Percentiles rank a stretch among this genome's conserved stretches.
phyloP scores from a whole-genome alignment of 495 filamentous ascomycete species.

The Pyronema domesticum region DNA sequence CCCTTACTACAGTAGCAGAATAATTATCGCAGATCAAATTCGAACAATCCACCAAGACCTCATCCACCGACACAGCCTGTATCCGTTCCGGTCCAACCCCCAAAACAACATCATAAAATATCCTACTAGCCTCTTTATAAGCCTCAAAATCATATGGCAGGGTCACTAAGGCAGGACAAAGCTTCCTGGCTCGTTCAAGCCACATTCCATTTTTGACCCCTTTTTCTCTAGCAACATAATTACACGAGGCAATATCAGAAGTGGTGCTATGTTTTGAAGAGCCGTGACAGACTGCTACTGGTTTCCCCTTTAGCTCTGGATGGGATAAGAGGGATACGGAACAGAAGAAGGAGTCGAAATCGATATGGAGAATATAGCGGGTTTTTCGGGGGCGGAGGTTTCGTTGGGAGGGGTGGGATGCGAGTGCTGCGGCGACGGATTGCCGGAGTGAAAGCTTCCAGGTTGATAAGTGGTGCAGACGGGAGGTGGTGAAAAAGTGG shows the following conservation, averaged over 20 bases:
- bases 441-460: constrained; percentile 83
- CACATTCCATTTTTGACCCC: constrained; percentile 97
- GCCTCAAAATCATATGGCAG: constrained; percentile 84
- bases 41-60: constrained; percentile 35
- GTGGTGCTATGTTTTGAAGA: constrained; percentile 41
- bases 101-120: constrained; percentile 76
- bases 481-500: constrained; percentile 83
- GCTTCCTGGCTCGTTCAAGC: constrained; percentile 75
- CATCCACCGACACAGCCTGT: constrained; percentile 93
- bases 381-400: not conserved
- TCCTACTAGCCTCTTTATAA: constrained; percentile 79
- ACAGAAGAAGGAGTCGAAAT: constrained; percentile 96
- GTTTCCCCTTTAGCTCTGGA: constrained; percentile 62
- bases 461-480: constrained; percentile 72
- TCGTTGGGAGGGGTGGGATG: not conserved
- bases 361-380: constrained; percentile 81
- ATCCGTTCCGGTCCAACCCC: constrained; percentile 41
- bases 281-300: constrained; percentile 78
- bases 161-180: constrained; percentile 70
- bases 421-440: constrained; percentile 35
- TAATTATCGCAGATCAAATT: constrained; percentile 29
- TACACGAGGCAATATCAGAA: constrained; percentile 93
- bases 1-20: constrained; percentile 51
- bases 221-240: constrained; percentile 70
- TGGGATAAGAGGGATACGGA: constrained; percentile 64